Evolutionary conservation across 768 basidiomycete genomes (phyloP).

Genomic region (Podaxis sp.): DNA sequence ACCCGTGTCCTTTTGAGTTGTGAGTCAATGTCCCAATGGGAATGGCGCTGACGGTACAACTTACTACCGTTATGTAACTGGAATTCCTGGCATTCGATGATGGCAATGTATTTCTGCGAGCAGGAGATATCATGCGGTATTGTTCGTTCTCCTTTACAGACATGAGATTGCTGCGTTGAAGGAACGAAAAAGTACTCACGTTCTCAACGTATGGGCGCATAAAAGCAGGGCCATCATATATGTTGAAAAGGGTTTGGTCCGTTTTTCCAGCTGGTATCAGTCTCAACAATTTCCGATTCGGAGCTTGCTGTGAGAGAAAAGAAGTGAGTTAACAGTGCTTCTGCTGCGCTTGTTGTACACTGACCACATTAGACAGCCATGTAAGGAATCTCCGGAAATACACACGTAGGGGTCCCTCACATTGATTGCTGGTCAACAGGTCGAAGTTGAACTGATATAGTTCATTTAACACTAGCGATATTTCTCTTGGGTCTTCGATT

Average conservation of each 20-base stretch:
- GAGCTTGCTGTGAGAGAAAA: background rate
- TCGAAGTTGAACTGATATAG: background rate
- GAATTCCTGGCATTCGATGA: background rate
- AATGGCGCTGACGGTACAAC: background rate
- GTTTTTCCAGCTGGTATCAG: background rate
- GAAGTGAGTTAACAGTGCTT: background rate
- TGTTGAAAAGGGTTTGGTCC: background rate
- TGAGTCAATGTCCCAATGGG: background rate
- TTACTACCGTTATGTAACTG: background rate
- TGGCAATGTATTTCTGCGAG: background rate
- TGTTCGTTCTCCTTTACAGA: background rate
- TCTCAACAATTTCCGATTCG: background rate
- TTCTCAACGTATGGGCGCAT: background rate
- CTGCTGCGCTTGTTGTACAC: background rate
- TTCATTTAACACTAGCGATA: background rate
- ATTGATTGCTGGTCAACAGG: background rate
- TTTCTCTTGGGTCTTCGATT: background rate
- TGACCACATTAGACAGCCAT: background rate
- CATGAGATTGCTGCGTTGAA: background rate
- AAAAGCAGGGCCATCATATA: background rate
- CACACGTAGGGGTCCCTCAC: background rate
- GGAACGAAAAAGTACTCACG: background rate
- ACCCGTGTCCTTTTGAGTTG: background rate
- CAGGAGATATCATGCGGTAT: background rate
- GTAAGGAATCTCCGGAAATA: background rate